Evolutionary conservation across 2,329 filamentous ascomycete species (phyloP).

Genomic region (Chaetomium olivaceum): DNA sequence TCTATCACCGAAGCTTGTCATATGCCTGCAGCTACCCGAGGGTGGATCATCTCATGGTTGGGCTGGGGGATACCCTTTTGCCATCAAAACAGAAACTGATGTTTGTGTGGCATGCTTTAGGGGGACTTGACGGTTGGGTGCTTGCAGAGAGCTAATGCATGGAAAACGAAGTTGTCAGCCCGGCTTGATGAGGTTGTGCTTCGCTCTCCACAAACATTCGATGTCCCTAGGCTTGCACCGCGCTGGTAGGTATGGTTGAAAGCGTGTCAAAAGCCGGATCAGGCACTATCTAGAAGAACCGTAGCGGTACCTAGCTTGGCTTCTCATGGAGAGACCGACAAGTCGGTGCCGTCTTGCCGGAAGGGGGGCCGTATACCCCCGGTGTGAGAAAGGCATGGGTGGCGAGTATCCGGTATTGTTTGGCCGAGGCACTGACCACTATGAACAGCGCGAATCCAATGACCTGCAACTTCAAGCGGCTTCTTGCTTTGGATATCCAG

Average conservation of each 20-base stretch:
- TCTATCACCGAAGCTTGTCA: slow-evolving; percentile 40
- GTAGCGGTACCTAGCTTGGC: slow-evolving; percentile 14
- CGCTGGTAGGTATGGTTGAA: not conserved
- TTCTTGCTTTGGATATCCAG: slow-evolving; percentile 39
- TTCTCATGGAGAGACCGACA: slow-evolving; percentile 14
- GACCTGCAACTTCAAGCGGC: slow-evolving; percentile 38
- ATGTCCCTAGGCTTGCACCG: slow-evolving; percentile 10
- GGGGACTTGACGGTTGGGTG: slow-evolving; percentile 49
- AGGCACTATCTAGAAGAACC: not conserved
- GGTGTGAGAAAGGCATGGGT: slow-evolving; percentile 8
- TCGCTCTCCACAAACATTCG: slow-evolving; percentile 16
- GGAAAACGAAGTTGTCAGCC: slow-evolving; percentile 39
- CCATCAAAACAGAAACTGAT: slow-evolving; percentile 41
- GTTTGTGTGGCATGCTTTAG: slow-evolving; percentile 52
- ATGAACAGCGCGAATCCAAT: slow-evolving; percentile 22
- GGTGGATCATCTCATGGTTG: slow-evolving; percentile 37
- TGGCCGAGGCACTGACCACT: slow-evolving; percentile 24
- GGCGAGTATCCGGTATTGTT: slow-evolving; percentile 26
- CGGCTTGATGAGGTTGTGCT: slow-evolving; percentile 15
- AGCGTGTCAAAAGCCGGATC: not conserved
- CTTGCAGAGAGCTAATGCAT: slow-evolving; percentile 50
- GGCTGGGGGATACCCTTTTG: slow-evolving; percentile 40
- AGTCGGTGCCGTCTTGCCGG: not conserved
- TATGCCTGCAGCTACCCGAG: slow-evolving; percentile 45
- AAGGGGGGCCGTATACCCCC: not conserved